These are phyloP conservation scores for Wickerhamomyces sp. DNA, from an alignment of 1,139 yeast genomes.

Conservation along the genomic window DNA sequence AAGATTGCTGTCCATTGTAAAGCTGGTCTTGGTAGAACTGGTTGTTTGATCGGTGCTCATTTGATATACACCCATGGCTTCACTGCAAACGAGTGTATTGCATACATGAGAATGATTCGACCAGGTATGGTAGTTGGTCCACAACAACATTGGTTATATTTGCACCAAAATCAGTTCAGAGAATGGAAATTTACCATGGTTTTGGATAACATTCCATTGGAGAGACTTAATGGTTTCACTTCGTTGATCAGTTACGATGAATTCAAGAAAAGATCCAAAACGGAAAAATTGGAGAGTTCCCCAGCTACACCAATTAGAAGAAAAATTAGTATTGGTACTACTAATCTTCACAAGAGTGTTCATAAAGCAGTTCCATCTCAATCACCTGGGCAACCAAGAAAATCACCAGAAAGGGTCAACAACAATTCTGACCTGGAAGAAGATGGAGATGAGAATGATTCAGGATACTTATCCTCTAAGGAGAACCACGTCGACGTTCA, in stretches of 20 bases:
- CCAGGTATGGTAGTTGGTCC: constrained; percentile 99
- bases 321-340: constrained; percentile 53
- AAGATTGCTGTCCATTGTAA: constrained; percentile 97
- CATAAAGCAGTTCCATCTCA: constrained; percentile 82
- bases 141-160: constrained; percentile 96
- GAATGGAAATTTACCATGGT: constrained; percentile 96
- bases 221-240: constrained; percentile 68
- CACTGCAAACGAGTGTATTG: constrained; percentile 95
- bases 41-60: constrained; percentile 96
- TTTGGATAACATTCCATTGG: constrained; percentile 66
- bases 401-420: constrained; percentile 31
- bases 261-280: constrained; percentile 16
- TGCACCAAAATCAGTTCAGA: constrained; percentile 92
- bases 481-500: constrained; percentile 28
- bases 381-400: constrained; percentile 97
- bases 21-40: constrained; percentile 97
- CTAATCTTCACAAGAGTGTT: constrained; percentile 61
- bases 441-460: constrained; percentile 11
- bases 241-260: constrained; percentile 51
- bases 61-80: constrained; percentile 93
- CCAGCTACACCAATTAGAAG: constrained; percentile 71
- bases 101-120: constrained; percentile 90
- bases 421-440: constrained; percentile 17
- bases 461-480: constrained; percentile 11
- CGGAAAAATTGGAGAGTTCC: constrained; percentile 33